Percentiles rank a stretch among this genome's conserved stretches.
Evolutionary conservation across 768 basidiomycete genomes (phyloP).

Genomic region (Mycena polygramma): DNA sequence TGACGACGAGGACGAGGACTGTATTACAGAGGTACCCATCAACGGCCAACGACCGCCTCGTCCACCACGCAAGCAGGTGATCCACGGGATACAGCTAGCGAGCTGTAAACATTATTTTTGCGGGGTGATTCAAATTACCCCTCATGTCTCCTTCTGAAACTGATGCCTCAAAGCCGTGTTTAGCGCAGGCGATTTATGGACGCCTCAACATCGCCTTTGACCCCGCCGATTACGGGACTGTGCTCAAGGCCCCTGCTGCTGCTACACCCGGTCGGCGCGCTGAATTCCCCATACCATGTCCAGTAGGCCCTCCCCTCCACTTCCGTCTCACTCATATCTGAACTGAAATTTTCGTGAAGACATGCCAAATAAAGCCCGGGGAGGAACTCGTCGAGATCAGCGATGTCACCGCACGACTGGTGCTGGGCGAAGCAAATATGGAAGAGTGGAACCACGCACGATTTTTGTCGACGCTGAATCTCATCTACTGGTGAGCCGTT

Average conservation of each 20-base stretch:
- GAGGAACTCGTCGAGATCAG: slow-evolving; percentile 35
- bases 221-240: slow-evolving; percentile 35
- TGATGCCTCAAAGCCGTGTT: slow-evolving; percentile 32
- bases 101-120: slow-evolving; percentile 41
- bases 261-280: slow-evolving; percentile 25
- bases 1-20: slow-evolving; percentile 31
- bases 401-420: slow-evolving; percentile 37
- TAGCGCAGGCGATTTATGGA: slow-evolving; percentile 38
- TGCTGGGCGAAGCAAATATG: slow-evolving; percentile 39
- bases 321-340: not conserved
- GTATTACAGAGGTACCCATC: slow-evolving; percentile 21
- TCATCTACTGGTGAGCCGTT: slow-evolving; percentile 38
- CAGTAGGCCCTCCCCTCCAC: slow-evolving; percentile 16
- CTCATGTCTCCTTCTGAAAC: not conserved
- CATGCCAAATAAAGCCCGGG: slow-evolving; percentile 36
- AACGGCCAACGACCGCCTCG: slow-evolving; percentile 3
- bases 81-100: slow-evolving; percentile 39
- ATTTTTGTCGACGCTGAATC: slow-evolving; percentile 37
- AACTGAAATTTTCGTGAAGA: slow-evolving; percentile 6
- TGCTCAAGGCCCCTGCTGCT: not conserved
- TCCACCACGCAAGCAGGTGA: slow-evolving; percentile 16
- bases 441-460: slow-evolving; percentile 40
- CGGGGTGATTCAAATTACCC: slow-evolving; percentile 24
- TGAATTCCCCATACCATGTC: slow-evolving; percentile 40
- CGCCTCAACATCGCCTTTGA: slow-evolving; percentile 39